These are phyloP conservation scores for Pyrrhoderma noxium DNA, from an alignment of 1,284 basidiomycete species.

Conservation along the genomic window DNA sequence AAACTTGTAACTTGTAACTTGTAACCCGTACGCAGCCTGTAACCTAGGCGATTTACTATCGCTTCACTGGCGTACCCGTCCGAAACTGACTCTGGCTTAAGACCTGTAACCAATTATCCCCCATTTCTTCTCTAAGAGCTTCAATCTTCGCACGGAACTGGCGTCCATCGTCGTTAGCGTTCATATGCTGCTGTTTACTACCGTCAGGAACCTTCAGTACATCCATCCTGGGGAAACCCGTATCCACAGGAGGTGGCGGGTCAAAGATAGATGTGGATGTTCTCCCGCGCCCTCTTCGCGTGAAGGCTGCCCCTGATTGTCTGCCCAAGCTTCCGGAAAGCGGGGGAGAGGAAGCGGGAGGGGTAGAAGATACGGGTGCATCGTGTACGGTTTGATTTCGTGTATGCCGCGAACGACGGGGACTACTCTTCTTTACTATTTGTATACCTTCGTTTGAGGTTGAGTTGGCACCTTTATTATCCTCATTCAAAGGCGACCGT, in stretches of 20 bases:
- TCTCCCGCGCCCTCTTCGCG: slow-evolving; percentile 40
- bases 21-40: not conserved
- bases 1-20: too few relatives aligned
- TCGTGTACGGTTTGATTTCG: slow-evolving; percentile 42
- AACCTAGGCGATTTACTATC: not conserved
- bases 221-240: not conserved
- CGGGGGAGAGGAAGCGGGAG: slow-evolving; percentile 24
- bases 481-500: slow-evolving; percentile 3
- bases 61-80: slow-evolving; percentile 18
- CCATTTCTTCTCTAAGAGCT: slow-evolving; percentile 76
- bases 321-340: slow-evolving; percentile 8
- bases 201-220: too few relatives aligned
- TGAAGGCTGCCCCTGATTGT: slow-evolving; percentile 10
- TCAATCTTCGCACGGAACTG: slow-evolving; percentile 73
- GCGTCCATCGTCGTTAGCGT: slow-evolving; percentile 42
- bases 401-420: slow-evolving; percentile 32
- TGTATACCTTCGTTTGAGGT: slow-evolving; percentile 7
- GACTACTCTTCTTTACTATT: slow-evolving; percentile 2
- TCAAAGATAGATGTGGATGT: slow-evolving; percentile 59
- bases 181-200: slow-evolving; percentile 27
- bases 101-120: slow-evolving; percentile 80
- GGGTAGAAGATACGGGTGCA: slow-evolving; percentile 14
- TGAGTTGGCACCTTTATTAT: not conserved
- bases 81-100: slow-evolving; percentile 56
- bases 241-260: slow-evolving; percentile 28